Evolutionary conservation across 1,139 yeast genomes (phyloP).

Genomic region (Casaregolazyma suthepensis): DNA sequence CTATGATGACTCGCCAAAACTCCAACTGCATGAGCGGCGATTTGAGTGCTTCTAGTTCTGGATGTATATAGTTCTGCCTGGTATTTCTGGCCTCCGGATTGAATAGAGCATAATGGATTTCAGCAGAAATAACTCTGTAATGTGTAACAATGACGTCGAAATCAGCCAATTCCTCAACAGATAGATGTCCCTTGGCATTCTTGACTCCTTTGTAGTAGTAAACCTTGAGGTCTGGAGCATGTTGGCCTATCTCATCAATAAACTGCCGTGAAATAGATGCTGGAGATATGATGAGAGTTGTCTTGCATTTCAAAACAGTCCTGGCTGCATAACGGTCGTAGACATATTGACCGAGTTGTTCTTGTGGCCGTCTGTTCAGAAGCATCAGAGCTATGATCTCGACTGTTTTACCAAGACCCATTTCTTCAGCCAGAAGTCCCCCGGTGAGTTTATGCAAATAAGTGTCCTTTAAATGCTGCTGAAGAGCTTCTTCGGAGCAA

Average conservation of each 20-base stretch:
- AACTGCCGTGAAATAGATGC: constrained; percentile 78
- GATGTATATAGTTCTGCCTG: constrained; percentile 9
- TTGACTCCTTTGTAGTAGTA: constrained; percentile 60
- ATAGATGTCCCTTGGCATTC: constrained; percentile 7
- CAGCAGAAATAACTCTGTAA: constrained; percentile 61
- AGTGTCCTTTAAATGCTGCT: constrained; percentile 5
- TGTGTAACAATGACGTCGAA: constrained; percentile 83
- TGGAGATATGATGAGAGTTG: constrained; percentile 83
- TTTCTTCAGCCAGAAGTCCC: constrained; percentile 82
- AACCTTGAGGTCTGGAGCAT: constrained; percentile 53
- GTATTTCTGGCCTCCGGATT: constrained; percentile 38
- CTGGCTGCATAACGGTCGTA: constrained; percentile 44
- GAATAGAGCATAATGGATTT: constrained; percentile 75
- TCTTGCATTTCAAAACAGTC: constrained; percentile 48
- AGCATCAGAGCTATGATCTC: constrained; percentile 66
- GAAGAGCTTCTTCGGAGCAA: constrained; percentile 17
- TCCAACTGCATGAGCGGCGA: constrained; percentile 81
- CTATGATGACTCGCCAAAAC: constrained; percentile 84
- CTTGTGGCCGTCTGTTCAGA: constrained; percentile 47
- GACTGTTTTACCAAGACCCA: constrained; percentile 95
- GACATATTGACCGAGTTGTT: constrained; percentile 10
- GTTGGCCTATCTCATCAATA: constrained; percentile 61
- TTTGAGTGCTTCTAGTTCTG: constrained; percentile 29
- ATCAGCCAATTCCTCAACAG: constrained; percentile 39
- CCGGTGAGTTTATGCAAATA: constrained; percentile 37